Conservation (phyloP, 2,329 filamentous ascomycete species). For the Fusarium nurragi region DNA sequence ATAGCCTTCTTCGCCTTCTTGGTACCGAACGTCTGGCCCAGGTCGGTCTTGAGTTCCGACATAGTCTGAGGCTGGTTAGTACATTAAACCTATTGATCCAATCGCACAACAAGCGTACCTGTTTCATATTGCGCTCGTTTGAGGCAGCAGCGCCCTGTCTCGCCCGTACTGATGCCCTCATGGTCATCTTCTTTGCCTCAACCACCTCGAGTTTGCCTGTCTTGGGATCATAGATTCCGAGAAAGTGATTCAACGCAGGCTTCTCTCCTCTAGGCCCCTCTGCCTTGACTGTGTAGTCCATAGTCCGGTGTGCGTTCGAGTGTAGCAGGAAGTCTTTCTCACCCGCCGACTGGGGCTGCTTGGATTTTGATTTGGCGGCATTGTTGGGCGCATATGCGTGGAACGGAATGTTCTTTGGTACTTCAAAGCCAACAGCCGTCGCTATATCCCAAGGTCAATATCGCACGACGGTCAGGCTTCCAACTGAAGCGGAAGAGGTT, state of each 20-base stretch:
- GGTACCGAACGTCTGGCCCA: conserved; percentile 83
- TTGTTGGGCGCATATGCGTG: conserved; percentile 58
- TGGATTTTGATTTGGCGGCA: conserved; percentile 47
- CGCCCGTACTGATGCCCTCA: conserved; percentile 66
- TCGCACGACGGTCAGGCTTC: background rate
- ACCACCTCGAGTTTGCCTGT: conserved; percentile 69
- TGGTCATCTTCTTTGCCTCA: conserved; percentile 71
- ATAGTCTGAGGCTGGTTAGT: conserved; percentile 58
- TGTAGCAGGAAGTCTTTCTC: conserved; percentile 65
- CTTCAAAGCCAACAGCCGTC: conserved; percentile 50
- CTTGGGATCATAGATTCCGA: conserved; percentile 70
- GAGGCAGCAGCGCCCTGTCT: conserved; percentile 62
- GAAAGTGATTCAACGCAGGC: conserved; percentile 66
- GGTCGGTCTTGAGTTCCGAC: conserved; percentile 70
- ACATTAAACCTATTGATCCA: background rate
- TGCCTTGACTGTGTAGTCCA: conserved; percentile 70
- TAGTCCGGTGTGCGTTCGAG: conserved; percentile 63
- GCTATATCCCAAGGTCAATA: conserved; percentile 45
- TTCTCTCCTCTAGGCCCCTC: conserved; percentile 46
- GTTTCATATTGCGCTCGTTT: conserved; percentile 45
- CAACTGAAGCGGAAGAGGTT: conserved; percentile 1
- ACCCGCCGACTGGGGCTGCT: conserved; percentile 53
- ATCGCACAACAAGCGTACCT: conserved; percentile 36
- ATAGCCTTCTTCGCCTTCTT: conserved; percentile 87
- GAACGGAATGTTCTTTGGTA: conserved; percentile 54